Percentiles rank a stretch among this genome's conserved stretches.
phyloP scores from a whole-genome alignment of 139 green algal species.

The Closterium sp. region DNA sequence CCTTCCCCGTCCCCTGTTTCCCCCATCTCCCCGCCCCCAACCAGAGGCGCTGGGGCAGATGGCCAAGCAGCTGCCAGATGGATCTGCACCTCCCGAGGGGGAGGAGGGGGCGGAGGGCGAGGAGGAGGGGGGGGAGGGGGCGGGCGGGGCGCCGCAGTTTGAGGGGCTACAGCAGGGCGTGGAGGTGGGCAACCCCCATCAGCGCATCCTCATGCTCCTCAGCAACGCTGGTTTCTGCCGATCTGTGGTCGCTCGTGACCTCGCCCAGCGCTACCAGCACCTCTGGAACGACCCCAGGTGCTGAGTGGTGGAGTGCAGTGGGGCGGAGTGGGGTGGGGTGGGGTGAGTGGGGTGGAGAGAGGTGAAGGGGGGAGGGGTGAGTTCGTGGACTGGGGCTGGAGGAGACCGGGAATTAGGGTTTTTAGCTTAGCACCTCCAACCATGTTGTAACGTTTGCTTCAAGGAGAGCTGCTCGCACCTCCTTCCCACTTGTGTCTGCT shows the following conservation, averaged over 20 bases:
- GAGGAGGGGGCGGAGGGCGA: neutral
- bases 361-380: too few species aligned
- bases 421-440: too few species aligned
- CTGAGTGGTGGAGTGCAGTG: neutral
- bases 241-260: neutral
- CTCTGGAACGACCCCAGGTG: conserved; percentile 23
- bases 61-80: neutral
- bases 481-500: neutral
- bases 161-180: conserved; percentile 32
- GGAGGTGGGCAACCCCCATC: conserved; percentile 14
- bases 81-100: neutral
- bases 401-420: too few species aligned
- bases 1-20: too few species aligned
- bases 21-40: too few species aligned
- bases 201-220: conserved; percentile 46
- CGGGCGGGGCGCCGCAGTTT: neutral
- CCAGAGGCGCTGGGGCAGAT: conserved; percentile 4
- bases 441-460: too few species aligned
- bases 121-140: neutral
- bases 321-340: too few species aligned
- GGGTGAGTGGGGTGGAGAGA: too few species aligned
- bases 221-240: conserved; percentile 39
- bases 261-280: conserved; percentile 36
- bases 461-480: too few species aligned
- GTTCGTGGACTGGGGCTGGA: too few species aligned